A percentile compares a stretch with the other conserved stretches of the same genome.
Conservation (phyloP, 2,329 filamentous ascomycete species). For the Dissoconium aciculare region DNA sequence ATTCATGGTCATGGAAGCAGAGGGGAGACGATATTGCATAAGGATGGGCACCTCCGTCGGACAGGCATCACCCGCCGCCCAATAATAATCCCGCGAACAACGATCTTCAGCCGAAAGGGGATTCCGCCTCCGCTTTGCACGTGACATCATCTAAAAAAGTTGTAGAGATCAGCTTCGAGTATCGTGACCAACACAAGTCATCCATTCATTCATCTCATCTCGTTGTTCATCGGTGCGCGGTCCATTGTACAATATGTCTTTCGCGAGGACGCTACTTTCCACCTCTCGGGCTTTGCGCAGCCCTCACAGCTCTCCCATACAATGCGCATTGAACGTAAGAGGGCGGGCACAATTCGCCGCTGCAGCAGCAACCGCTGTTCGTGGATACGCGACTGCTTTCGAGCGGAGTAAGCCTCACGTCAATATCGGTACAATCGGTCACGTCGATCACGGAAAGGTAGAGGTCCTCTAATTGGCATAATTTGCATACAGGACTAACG, state of each 20-base stretch:
- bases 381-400: slow-evolving; percentile 51
- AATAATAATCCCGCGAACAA: no score
- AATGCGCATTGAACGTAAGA: slow-evolving; percentile 50
- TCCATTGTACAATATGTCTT: slow-evolving; percentile 49
- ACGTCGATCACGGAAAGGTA: slow-evolving; percentile 99
- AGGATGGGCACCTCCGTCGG: no score
- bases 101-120: slow-evolving; percentile 2
- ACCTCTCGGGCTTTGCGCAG: slow-evolving; percentile 62
- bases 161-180: no score
- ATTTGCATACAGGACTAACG: no score
- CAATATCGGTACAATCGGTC: slow-evolving; percentile 97
- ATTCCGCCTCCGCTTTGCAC: background rate
- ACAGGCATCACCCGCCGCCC: no score
- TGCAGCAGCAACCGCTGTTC: slow-evolving; percentile 32
- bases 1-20: no score
- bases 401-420: slow-evolving; percentile 93
- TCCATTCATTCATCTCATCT: no score
- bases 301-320: slow-evolving; percentile 61
- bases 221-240: background rate
- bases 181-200: no score
- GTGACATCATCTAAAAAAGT: no score
- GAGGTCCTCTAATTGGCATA: no score
- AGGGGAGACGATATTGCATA: no score
- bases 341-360: slow-evolving; percentile 50
- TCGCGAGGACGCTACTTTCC: slow-evolving; percentile 71